These are phyloP conservation scores for Funneliformis mosseae DNA, from an alignment of 192 early-diverging fungal genomes.

Conservation along the genomic window DNA sequence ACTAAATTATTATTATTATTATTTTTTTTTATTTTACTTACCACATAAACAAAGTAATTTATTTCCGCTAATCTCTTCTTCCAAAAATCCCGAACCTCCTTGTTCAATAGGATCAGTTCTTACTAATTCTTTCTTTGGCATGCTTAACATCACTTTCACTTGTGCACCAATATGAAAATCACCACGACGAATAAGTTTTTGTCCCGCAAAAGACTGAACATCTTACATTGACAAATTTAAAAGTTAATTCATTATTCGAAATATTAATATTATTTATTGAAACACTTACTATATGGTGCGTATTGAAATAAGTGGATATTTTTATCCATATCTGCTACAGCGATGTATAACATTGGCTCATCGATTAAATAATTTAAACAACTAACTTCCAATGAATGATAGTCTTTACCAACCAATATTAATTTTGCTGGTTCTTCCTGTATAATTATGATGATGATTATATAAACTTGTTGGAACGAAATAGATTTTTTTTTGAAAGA, in stretches of 20 bases:
- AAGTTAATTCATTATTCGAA: conserved; percentile 14
- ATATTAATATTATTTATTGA: background rate
- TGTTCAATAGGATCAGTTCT: conserved; percentile 24
- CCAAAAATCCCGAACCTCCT: conserved; percentile 13
- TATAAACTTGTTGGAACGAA: background rate
- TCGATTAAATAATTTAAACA: conserved; percentile 78
- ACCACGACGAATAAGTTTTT: conserved; percentile 85
- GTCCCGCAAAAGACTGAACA: conserved; percentile 84
- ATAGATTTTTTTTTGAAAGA: background rate
- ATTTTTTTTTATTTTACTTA: conserved; percentile 14
- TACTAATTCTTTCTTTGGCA: conserved; percentile 46
- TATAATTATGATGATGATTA: background rate
- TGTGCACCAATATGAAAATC: conserved; percentile 86
- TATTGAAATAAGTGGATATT: conserved; percentile 85
- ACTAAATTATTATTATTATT: too few relatives aligned
- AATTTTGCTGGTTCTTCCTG: conserved; percentile 92
- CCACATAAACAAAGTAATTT: conserved; percentile 54
- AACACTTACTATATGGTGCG: conserved; percentile 77
- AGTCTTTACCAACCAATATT: conserved; percentile 87
- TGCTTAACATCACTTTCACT: conserved; percentile 66
- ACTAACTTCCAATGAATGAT: conserved; percentile 72
- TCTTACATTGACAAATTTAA: conserved; percentile 49
- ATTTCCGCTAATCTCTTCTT: conserved; percentile 26
- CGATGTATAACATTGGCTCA: conserved; percentile 67
- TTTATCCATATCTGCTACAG: conserved; percentile 84